Evolutionary conservation across 73 alveolate genomes (phyloP).

Genomic region (Paraurostyla sp.): DNA sequence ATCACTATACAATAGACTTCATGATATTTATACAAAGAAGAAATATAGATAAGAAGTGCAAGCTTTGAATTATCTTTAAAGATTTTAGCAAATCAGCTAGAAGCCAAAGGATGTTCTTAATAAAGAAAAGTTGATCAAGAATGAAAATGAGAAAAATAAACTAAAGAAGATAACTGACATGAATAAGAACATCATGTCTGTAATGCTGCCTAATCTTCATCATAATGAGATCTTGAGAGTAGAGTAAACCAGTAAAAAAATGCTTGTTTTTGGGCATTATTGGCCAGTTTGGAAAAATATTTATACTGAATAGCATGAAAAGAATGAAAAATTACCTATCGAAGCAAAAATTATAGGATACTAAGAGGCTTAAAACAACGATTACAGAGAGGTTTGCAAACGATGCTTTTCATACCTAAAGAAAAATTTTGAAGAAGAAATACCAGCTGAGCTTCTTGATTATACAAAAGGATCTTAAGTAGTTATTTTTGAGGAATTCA

Average conservation of each 20-base stretch:
- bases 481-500: neutral
- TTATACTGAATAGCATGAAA: neutral
- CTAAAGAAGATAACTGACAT: neutral
- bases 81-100: neutral
- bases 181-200: slow-evolving; percentile 21
- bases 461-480: slow-evolving; percentile 28
- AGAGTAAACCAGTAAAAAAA: neutral
- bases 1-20: neutral
- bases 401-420: slow-evolving; percentile 16
- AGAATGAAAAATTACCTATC: neutral
- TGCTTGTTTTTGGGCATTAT: neutral
- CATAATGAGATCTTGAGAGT: slow-evolving; percentile 19
- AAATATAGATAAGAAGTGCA: slow-evolving; percentile 13
- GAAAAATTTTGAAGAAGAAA: slow-evolving; percentile 6
- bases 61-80: neutral
- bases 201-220: neutral
- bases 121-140: neutral
- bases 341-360: neutral
- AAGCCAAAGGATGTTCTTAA: neutral
- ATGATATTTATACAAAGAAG: slow-evolving; percentile 4
- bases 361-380: neutral
- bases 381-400: slow-evolving; percentile 24
- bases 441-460: slow-evolving; percentile 7
- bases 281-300: slow-evolving; percentile 63
- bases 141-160: neutral